Percentiles rank a stretch among this genome's conserved stretches.
Conservation (phyloP, 2,329 filamentous ascomycete genomes). For the Pseudogymnoascus sp. region DNA sequence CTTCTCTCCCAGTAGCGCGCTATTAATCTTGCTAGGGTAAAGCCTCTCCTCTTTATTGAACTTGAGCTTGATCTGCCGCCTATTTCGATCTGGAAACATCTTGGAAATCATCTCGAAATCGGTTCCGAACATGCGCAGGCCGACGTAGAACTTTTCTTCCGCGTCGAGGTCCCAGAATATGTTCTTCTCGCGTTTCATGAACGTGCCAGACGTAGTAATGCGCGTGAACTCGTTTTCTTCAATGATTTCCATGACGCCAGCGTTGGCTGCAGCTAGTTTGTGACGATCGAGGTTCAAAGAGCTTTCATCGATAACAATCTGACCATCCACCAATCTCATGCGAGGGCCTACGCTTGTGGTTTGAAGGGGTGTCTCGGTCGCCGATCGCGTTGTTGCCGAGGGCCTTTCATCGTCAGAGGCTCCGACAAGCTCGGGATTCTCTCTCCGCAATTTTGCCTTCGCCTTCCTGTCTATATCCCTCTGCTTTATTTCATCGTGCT, state of each 20-base stretch:
- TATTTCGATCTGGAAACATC: constrained; percentile 63
- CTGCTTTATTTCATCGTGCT: constrained; percentile 62
- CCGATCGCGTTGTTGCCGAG: background rate
- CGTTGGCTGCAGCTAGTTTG: constrained; percentile 46
- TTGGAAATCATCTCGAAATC: constrained; percentile 73
- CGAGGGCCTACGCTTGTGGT: constrained; percentile 30
- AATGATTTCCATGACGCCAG: constrained; percentile 48
- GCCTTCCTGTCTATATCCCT: constrained; percentile 45
- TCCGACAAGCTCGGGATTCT: constrained; percentile 16
- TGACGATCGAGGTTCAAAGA: constrained; percentile 62
- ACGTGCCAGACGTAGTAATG: constrained; percentile 60
- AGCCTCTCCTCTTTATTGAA: constrained; percentile 71
- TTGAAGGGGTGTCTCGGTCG: constrained; percentile 2
- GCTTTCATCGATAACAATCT: constrained; percentile 61
- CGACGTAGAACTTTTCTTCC: constrained; percentile 69
- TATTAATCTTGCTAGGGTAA: constrained; percentile 54
- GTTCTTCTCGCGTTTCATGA: constrained; percentile 53
- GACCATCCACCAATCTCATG: constrained; percentile 60
- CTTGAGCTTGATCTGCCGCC: constrained; percentile 71
- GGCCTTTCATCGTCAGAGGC: constrained; percentile 11
- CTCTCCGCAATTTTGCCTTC: constrained; percentile 22
- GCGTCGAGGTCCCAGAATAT: constrained; percentile 63
- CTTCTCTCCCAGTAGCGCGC: constrained; percentile 53
- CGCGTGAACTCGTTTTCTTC: constrained; percentile 74
- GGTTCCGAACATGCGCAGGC: constrained; percentile 67